A percentile compares a stretch with the other conserved stretches of the same genome.
phyloP scores from a whole-genome alignment of 2,329 filamentous ascomycete genomes.

The Pseudogymnoascus sp. region DNA sequence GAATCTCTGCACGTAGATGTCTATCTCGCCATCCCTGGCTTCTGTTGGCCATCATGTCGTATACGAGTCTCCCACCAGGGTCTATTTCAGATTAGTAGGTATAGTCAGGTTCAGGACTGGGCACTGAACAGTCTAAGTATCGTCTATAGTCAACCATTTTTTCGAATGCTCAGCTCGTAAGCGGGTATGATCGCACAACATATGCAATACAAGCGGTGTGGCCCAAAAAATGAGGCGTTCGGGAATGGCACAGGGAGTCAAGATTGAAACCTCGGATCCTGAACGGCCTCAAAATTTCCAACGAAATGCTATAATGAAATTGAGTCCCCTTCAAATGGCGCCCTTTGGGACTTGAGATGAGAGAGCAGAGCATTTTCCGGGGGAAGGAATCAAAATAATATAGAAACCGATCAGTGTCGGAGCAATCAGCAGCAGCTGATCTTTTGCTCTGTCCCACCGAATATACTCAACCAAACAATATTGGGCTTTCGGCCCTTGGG shows the following conservation, averaged over 20 bases:
- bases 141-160: constrained; percentile 7
- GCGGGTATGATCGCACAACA: neutral
- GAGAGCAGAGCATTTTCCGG: neutral
- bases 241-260: neutral
- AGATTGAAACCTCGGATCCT: neutral
- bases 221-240: neutral
- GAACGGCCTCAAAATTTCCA: neutral
- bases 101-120: neutral
- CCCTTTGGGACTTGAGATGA: neutral
- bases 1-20: constrained; percentile 1
- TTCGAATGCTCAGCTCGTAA: neutral
- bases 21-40: neutral
- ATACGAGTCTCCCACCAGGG: neutral
- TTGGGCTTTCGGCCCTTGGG: neutral
- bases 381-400: neutral
- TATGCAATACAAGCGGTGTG: neutral
- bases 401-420: neutral
- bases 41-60: constrained; percentile 8
- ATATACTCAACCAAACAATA: constrained; percentile 1
- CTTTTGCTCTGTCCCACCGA: constrained; percentile 3
- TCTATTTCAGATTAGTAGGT: constrained; percentile 4
- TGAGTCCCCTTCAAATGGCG: neutral
- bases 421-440: neutral
- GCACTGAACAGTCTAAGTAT: neutral
- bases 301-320: neutral